Evolutionary conservation across 2,329 filamentous ascomycete species (phyloP).

Genomic region (Cadophora sp.): DNA sequence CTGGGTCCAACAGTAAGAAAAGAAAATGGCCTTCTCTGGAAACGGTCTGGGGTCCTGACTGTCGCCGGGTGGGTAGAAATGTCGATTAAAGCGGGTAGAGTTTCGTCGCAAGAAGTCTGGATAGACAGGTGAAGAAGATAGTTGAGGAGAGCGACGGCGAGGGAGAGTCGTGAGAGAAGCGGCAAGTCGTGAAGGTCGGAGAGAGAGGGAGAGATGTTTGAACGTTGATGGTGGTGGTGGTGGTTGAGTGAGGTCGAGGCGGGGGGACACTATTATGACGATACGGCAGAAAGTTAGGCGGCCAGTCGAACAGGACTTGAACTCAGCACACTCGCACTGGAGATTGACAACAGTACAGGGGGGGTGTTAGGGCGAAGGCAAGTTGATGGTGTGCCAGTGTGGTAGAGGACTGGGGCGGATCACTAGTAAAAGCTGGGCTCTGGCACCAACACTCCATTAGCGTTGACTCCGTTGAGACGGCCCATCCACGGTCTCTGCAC

Average conservation of each 20-base stretch:
- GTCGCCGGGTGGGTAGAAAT: neutral
- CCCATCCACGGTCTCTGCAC: slow-evolving; percentile 6
- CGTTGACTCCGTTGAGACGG: slow-evolving; percentile 1
- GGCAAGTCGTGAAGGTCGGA: slow-evolving; percentile 22
- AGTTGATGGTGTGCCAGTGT: neutral
- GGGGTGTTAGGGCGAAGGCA: neutral
- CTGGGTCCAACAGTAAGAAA: slow-evolving; percentile 39
- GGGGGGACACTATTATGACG: slow-evolving; percentile 21
- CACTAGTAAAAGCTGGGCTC: too few relatives aligned
- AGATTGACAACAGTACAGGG: neutral
- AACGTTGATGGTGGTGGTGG: slow-evolving; percentile 21
- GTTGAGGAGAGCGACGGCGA: slow-evolving; percentile 32
- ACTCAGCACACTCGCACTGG: neutral
- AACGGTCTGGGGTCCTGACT: slow-evolving; percentile 22
- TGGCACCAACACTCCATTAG: neutral
- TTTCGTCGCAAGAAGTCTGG: slow-evolving; percentile 28
- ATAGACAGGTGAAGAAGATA: slow-evolving; percentile 25
- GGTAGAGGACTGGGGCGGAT: too few relatives aligned
- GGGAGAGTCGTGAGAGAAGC: slow-evolving; percentile 30
- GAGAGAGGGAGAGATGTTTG: slow-evolving; percentile 19
- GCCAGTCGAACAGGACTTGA: neutral
- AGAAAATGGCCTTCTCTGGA: slow-evolving; percentile 32
- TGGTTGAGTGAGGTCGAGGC: slow-evolving; percentile 29
- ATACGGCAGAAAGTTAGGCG: neutral
- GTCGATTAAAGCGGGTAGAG: slow-evolving; percentile 9